Evolutionary conservation across 257 asterid genomes (phyloP), one percentile per base, ranked within the genome.

Genomic region (Lycium ferocissimum): DNA sequence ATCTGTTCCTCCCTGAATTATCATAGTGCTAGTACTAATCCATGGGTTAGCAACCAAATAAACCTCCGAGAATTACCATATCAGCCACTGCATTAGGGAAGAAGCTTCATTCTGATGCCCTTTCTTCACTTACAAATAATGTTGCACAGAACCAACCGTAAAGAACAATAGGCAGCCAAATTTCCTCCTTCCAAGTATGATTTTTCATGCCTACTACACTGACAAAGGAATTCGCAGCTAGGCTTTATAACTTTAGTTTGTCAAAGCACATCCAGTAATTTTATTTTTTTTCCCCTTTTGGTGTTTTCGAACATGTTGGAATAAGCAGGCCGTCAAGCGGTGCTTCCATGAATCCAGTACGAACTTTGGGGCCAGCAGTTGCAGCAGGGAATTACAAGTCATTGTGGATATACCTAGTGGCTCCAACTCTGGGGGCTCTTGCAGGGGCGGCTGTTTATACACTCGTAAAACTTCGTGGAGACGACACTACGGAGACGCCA

Each of bases 321-420:
- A 65, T 61, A 33, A 61, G 35, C 53, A 94, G 98, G 89, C 96
- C 96, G 58, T 93, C 98, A 0, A 96, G 92, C 11, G 98, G 99
- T 45, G 99, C 83, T 6, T 94, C 99, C 0, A 96, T 96, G 99
- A 96, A 96, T 87, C 99, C 98, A 2, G 98, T 93, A 33, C 59
- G 98, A 58, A 92, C 98, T 10, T 87, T 96, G 45, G 98, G 99
- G 17, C 99, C 99, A 12, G 99, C 99, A 0, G 83, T 96, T 17
- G 98, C 99, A 15, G 92, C 99, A 7, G 97, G 96, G 22, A 94
- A 94, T 84, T 96, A 94, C 94, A 91, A 86, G 91, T 84, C 93
- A 13, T 78, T 96, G 83, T 96, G 99, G 98, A 85, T 96, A 82
- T 96, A 96, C 83, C 26, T 94, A 75, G 89, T 92, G 78, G 98